Evolutionary conservation across 129 eudicot species (phyloP).

Genomic region (Artemisia annua): DNA sequence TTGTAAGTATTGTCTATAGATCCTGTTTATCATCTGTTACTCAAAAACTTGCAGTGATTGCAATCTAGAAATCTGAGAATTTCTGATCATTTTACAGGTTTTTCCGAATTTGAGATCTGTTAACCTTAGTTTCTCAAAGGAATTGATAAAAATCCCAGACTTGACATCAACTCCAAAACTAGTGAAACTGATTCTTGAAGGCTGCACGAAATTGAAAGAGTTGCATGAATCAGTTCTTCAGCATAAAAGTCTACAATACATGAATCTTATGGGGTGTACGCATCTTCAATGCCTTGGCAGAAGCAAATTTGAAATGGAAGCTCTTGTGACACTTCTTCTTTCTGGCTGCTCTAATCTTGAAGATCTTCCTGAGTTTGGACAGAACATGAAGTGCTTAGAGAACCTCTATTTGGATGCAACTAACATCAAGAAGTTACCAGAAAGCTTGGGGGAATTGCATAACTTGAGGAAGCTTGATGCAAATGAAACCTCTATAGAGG

Average conservation of each 20-base stretch:
- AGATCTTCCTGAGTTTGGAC: slow-evolving; percentile 10
- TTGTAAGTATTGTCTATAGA: not conserved
- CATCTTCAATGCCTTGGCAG: slow-evolving; percentile 2
- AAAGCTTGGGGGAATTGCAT: slow-evolving; percentile 8
- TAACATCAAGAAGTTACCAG: slow-evolving; percentile 12
- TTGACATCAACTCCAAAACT: slow-evolving; percentile 15
- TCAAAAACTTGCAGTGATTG: not conserved
- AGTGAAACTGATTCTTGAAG: slow-evolving; percentile 14
- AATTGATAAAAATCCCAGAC: slow-evolving; percentile 17
- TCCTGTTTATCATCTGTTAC: not conserved
- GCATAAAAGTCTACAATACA: not conserved
- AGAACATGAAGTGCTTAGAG: slow-evolving; percentile 13
- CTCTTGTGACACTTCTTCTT: slow-evolving; percentile 15
- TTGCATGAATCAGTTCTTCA: slow-evolving; percentile 11
- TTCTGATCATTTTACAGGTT: slow-evolving; percentile 3
- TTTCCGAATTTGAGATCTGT: slow-evolving; percentile 25
- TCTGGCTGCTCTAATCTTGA: slow-evolving; percentile 23
- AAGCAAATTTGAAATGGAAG: slow-evolving; percentile 15
- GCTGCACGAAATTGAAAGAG: slow-evolving; percentile 13
- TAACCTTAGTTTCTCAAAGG: slow-evolving; percentile 23
- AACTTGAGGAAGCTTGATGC: slow-evolving; percentile 19
- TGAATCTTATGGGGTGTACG: slow-evolving; percentile 17
- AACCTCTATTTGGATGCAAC: not conserved
- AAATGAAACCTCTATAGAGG: slow-evolving; percentile 15
- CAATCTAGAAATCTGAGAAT: not conserved